These are phyloP conservation scores for Hypholoma sublateritium DNA, from an alignment of 768 basidiomycete species.

Conservation along the genomic window DNA sequence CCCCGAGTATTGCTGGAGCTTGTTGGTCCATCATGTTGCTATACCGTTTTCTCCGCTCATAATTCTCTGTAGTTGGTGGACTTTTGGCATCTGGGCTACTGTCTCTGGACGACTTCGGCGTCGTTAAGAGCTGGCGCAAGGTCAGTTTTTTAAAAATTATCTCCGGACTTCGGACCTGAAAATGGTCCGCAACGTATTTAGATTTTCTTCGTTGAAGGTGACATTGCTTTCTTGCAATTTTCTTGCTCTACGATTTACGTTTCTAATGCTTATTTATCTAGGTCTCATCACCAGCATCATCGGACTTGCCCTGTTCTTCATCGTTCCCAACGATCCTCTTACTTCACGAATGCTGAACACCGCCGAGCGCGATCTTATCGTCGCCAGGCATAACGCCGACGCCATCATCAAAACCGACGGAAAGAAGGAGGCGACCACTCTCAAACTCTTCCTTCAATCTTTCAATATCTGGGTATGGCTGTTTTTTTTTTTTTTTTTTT, in stretches of 20 bases:
- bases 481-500: constrained; percentile 24
- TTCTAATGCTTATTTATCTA: too few relatives aligned
- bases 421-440: constrained; percentile 25
- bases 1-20: constrained; percentile 34
- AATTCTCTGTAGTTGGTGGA: constrained; percentile 29
- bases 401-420: constrained; percentile 27
- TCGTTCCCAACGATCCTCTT: constrained; percentile 27
- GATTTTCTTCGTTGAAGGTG: constrained; percentile 35
- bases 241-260: too few relatives aligned
- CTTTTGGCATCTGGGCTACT: constrained; percentile 37
- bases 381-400: constrained; percentile 30
- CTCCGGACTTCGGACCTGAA: too few relatives aligned
- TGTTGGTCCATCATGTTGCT: constrained; percentile 21
- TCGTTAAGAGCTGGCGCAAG: constrained; percentile 34
- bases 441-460: constrained; percentile 21
- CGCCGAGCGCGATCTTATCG: constrained; percentile 25
- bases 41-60: neutral
- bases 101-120: constrained; percentile 30
- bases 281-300: constrained; percentile 29
- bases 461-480: constrained; percentile 20
- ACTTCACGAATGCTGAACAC: constrained; percentile 26
- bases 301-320: constrained; percentile 23
- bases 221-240: too few relatives aligned
- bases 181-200: constrained; percentile 2
- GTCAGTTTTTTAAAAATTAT: constrained; percentile 18